These are phyloP conservation scores for Penicillium sp. DNA, from an alignment of 2,329 filamentous ascomycete genomes.

Conservation along the genomic window DNA sequence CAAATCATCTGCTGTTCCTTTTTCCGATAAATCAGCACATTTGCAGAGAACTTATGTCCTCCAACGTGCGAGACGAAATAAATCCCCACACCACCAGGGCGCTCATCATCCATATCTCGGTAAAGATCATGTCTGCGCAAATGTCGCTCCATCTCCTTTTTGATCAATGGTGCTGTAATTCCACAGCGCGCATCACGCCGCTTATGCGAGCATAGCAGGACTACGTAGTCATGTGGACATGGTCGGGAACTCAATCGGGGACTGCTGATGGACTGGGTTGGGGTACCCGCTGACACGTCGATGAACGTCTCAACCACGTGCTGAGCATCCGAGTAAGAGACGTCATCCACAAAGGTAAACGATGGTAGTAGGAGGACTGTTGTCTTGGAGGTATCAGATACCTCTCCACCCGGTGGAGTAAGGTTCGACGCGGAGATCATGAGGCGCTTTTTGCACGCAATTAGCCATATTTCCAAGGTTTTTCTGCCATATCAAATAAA, in stretches of 20 bases:
- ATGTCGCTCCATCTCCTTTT: constrained; percentile 78
- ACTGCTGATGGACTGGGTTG: neutral
- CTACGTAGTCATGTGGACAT: constrained; percentile 58
- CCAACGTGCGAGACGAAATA: constrained; percentile 93
- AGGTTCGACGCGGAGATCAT: neutral
- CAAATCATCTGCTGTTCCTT: constrained; percentile 60
- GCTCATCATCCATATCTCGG: constrained; percentile 76
- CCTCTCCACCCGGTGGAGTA: neutral
- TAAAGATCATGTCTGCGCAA: constrained; percentile 76
- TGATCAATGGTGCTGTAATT: constrained; percentile 78
- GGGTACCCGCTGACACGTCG: neutral
- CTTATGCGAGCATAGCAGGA: constrained; percentile 84
- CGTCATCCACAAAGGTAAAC: neutral
- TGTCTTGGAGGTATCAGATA: neutral
- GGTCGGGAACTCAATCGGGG: neutral
- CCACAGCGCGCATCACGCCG: constrained; percentile 89
- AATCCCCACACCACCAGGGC: constrained; percentile 81
- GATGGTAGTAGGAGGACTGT: neutral
- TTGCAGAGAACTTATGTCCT: constrained; percentile 90
- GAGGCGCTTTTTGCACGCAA: neutral
- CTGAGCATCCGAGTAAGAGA: neutral
- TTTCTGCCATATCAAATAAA: neutral
- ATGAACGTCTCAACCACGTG: neutral
- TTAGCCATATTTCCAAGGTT: neutral
- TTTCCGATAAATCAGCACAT: constrained; percentile 78